phyloP scores from a whole-genome alignment of 192 early-diverging fungal species.

The Glomus cerebriforme region DNA sequence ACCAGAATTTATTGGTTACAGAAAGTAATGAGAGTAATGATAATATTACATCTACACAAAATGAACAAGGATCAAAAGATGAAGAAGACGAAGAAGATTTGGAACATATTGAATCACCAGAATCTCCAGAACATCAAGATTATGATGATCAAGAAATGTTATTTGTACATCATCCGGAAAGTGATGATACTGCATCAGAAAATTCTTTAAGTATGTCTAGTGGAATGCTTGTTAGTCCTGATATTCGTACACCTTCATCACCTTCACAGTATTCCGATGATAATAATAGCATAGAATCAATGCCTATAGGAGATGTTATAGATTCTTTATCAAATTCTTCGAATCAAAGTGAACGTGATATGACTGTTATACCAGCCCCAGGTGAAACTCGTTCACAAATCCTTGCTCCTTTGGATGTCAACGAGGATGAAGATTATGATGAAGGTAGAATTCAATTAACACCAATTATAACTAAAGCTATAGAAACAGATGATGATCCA shows the following conservation, averaged over 20 bases:
- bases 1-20: no score
- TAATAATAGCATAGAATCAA: constrained; percentile 7
- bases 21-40: no score
- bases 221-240: not conserved
- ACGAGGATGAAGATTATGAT: not conserved
- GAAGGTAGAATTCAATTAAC: not conserved
- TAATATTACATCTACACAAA: not conserved
- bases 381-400: not conserved
- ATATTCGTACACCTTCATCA: not conserved
- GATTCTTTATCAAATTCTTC: not conserved
- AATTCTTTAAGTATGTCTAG: not conserved
- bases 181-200: constrained; percentile 5
- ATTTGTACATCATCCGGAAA: constrained; percentile 12
- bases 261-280: not conserved
- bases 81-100: not conserved
- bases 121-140: not conserved
- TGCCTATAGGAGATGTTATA: not conserved
- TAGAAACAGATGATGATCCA: not conserved
- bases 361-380: not conserved
- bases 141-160: not conserved
- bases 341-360: not conserved
- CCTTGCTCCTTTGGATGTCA: not conserved
- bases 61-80: not conserved
- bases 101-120: not conserved
- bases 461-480: not conserved